Percentiles rank a stretch among this genome's conserved stretches.
These are phyloP conservation scores for Lotus japonicus DNA, from an alignment of 306 rosid species.

Conservation along the genomic window DNA sequence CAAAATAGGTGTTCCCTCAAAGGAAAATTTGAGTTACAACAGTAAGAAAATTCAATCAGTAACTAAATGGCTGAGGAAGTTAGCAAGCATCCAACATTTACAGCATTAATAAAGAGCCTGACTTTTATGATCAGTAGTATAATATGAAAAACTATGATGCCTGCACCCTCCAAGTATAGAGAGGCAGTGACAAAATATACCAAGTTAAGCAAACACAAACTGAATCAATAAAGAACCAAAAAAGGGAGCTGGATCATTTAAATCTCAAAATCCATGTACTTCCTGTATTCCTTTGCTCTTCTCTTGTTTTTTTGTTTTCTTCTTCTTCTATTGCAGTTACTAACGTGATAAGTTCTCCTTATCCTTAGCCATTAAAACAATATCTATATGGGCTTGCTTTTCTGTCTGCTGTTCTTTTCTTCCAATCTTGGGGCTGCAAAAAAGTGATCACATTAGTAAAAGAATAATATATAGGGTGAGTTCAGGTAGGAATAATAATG, in stretches of 20 bases:
- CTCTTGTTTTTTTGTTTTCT: background rate
- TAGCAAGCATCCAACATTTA: slow-evolving; percentile 43
- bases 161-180: slow-evolving; percentile 25
- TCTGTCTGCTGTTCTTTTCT: slow-evolving; percentile 53
- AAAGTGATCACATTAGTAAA: slow-evolving; percentile 10
- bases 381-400: slow-evolving; percentile 45
- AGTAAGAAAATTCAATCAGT: slow-evolving; percentile 9
- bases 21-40: slow-evolving; percentile 4
- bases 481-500: slow-evolving; percentile 1
- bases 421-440: slow-evolving; percentile 65
- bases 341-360: slow-evolving; percentile 19
- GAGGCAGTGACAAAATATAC: slow-evolving; percentile 23
- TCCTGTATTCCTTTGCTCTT: slow-evolving; percentile 16
- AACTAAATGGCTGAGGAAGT: slow-evolving; percentile 31
- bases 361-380: slow-evolving; percentile 22
- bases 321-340: slow-evolving; percentile 21
- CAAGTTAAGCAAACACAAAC: slow-evolving; percentile 29
- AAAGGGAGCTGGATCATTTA: slow-evolving; percentile 12
- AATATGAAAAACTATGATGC: slow-evolving; percentile 23
- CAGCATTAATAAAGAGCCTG: slow-evolving; percentile 37
- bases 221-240: slow-evolving; percentile 22
- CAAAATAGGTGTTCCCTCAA: background rate
- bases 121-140: slow-evolving; percentile 32
- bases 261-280: slow-evolving; percentile 42
- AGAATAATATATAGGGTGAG: background rate